Evolutionary conservation across 306 rosid species (phyloP).

Genomic region (Inga oerstediana): DNA sequence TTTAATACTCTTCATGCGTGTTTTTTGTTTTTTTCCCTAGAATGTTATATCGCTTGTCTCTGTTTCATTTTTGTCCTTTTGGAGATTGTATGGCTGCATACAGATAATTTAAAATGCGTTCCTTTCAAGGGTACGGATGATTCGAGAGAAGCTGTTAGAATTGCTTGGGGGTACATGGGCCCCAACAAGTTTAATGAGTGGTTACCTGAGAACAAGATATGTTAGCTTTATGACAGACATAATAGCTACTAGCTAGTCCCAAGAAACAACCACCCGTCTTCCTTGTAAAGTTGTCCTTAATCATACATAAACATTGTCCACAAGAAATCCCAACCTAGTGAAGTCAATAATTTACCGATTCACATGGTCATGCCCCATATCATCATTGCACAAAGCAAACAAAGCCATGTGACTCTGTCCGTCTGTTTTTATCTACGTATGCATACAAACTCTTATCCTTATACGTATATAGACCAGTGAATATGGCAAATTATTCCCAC

Average conservation of each 20-base stretch:
- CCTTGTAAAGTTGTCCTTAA: slow-evolving; percentile 1
- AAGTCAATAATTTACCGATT: neutral
- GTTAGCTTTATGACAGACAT: neutral
- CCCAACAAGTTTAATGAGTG: neutral
- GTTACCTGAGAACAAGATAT: neutral
- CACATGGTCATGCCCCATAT: slow-evolving; percentile 25
- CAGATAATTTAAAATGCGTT: neutral
- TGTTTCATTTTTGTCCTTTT: neutral
- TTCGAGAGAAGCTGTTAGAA: neutral
- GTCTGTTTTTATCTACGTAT: neutral
- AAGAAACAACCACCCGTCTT: slow-evolving; percentile 27
- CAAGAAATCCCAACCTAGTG: slow-evolving; percentile 4
- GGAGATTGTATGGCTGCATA: neutral
- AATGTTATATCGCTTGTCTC: too few species aligned
- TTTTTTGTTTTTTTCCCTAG: too few species aligned
- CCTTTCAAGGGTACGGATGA: neutral
- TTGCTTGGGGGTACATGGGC: slow-evolving; percentile 30
- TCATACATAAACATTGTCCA: neutral
- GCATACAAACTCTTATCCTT: neutral
- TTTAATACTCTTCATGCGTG: too few species aligned
- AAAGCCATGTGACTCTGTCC: slow-evolving; percentile 30
- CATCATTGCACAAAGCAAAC: slow-evolving; percentile 17
- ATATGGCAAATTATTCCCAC: neutral
- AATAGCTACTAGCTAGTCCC: neutral
- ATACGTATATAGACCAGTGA: neutral